Base-by-base conservation (phyloP, 2,329 filamentous ascomycete species). In the Verticillium albo-atrum region DNA sequence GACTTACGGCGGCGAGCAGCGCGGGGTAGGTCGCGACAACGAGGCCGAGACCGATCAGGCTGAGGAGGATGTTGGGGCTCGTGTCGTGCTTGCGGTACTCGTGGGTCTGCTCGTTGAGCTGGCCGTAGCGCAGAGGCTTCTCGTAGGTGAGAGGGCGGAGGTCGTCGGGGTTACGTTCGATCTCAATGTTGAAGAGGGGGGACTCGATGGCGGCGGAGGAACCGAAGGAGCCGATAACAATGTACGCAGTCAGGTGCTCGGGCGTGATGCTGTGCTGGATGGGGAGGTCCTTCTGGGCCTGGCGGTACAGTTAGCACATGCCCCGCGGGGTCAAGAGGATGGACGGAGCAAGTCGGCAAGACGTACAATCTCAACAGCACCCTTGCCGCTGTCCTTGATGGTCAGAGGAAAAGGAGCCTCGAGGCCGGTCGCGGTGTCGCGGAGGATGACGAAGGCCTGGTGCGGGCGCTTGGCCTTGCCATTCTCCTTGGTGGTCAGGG, bases 281-380 rank as follows among this genome's bases (percentile, higher is more conserved):
- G 25, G 95, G 94, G 61, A 99, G 85, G 69, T 98, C 93, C 78
- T 92, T 94, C 61, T 94, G 90, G 60, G 89, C 85, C 94, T 97
- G 72, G 27, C 56, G 34, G n/a, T 23, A 52, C 54, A 35, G 56
- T 26, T 47, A 57, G 34, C 57, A 56, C 23, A 56, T 32, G 67
- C 75, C 64, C 77, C 72, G 54, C 56, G 30, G 52, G 56, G 42
- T 27, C n/a, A 27, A 27, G 25, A 15, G 28, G 6, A 55, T 3
- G 14, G 28, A n/a, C n/a, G n/a, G n/a, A n/a, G n/a, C n/a, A n/a
- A n/a, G n/a, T 3, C 15, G 32, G 14, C 55, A 37, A 53, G 32
- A 79, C 89, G 65, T 84, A 98, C 93, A 75, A 99, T 79, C 67
- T 96, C 89, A 32, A 97, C 82, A 58, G 87, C 88, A 25, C 85